These are phyloP conservation scores for Yarrowia sp. DNA, from an alignment of 805 yeast genomes.

Conservation along the genomic window DNA sequence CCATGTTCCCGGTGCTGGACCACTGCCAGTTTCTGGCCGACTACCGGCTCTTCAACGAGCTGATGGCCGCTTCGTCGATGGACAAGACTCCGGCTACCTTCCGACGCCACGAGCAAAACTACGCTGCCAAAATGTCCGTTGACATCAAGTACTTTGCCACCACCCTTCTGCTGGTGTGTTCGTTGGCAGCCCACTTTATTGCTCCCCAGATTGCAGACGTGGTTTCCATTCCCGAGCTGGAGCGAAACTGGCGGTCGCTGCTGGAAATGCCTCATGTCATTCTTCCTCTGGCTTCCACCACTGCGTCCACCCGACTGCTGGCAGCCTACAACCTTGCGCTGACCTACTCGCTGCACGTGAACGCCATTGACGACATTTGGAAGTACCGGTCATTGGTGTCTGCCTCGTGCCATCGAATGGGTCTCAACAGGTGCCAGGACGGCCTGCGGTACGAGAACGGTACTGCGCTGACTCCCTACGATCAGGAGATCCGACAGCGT, in stretches of 20 bases:
- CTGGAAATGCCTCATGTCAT: constrained; percentile 12
- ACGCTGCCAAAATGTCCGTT: constrained; percentile 18
- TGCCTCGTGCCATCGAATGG: constrained; percentile 79
- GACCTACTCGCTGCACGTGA: constrained; percentile 66
- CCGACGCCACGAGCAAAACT: constrained; percentile 1
- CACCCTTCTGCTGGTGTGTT: constrained; percentile 34
- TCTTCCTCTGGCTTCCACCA: constrained; percentile 12
- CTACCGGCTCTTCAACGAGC: constrained; percentile 45
- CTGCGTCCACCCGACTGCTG: neutral
- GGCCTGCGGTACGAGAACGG: constrained; percentile 68
- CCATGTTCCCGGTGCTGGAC: constrained; percentile 64
- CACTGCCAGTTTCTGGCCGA: constrained; percentile 62
- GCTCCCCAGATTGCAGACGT: constrained; percentile 1
- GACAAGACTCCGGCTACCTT: constrained; percentile 6
- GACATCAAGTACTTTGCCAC: constrained; percentile 31
- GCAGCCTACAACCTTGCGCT: constrained; percentile 47
- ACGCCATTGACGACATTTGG: constrained; percentile 71
- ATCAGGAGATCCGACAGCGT: constrained; percentile 78
- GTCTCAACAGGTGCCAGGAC: constrained; percentile 76
- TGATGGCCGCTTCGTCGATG: constrained; percentile 21
- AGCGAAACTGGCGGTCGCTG: constrained; percentile 23
- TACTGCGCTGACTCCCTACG: constrained; percentile 58
- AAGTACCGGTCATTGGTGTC: constrained; percentile 70
- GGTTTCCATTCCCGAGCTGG: constrained; percentile 5
- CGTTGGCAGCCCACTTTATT: constrained; percentile 32